Conservation (phyloP, 495 filamentous ascomycete species). For the Penicillium cinerascens region DNA sequence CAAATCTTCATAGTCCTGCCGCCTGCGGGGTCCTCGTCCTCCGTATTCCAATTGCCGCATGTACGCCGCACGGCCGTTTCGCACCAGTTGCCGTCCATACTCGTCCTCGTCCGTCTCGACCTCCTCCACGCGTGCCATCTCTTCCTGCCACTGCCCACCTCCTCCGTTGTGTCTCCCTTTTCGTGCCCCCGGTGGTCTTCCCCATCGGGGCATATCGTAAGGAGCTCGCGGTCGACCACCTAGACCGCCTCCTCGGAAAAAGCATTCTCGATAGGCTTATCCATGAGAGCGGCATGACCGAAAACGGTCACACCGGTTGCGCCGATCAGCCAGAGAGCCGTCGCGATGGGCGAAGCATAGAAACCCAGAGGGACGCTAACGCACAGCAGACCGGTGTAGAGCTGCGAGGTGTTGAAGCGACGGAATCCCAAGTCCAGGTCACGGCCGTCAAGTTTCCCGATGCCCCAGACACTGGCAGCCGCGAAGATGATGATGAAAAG, state of each 20-base stretch:
- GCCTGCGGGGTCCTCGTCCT: slow-evolving; percentile 38
- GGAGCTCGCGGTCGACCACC: slow-evolving; percentile 99
- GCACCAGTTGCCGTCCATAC: slow-evolving; percentile 53
- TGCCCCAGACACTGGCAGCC: slow-evolving; percentile 79
- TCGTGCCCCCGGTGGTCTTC: slow-evolving; percentile 93
- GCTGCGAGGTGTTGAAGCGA: slow-evolving; percentile 83
- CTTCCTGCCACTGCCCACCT: slow-evolving; percentile 54
- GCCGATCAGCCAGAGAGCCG: slow-evolving; percentile 90
- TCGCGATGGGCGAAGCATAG: slow-evolving; percentile 73
- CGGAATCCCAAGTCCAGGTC: slow-evolving; percentile 83
- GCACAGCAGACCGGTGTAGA: slow-evolving; percentile 84
- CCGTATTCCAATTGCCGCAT: slow-evolving; percentile 28
- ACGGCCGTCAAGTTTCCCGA: slow-evolving; percentile 78
- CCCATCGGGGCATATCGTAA: slow-evolving; percentile 90
- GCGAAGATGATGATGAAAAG: slow-evolving; percentile 91
- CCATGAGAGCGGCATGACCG: slow-evolving; percentile 93
- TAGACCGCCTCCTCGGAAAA: slow-evolving; percentile 99
- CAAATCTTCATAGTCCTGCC: slow-evolving; percentile 47
- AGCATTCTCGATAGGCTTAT: slow-evolving; percentile 99
- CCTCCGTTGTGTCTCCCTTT: slow-evolving; percentile 56
- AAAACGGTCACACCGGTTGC: slow-evolving; percentile 87
- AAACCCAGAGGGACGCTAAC: slow-evolving; percentile 79
- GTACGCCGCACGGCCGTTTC: slow-evolving; percentile 22
- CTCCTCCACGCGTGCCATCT: slow-evolving; percentile 60
- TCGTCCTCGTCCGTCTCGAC: slow-evolving; percentile 60